A percentile compares a stretch with the other conserved stretches of the same genome.
Conservation (phyloP, 495 filamentous ascomycete genomes). For the Oidiodendron maius region DNA sequence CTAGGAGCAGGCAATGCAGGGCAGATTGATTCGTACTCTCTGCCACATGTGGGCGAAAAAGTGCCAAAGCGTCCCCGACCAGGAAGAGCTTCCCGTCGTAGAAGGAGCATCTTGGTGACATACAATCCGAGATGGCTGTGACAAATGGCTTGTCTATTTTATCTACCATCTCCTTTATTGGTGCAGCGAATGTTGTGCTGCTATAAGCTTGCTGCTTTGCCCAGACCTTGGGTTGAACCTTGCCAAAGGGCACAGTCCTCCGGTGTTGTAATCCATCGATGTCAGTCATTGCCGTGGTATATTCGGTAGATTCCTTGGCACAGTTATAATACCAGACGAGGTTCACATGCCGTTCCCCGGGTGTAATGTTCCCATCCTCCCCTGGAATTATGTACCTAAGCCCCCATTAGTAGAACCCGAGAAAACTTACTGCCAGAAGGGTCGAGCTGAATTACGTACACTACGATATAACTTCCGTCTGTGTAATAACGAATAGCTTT, state of each 20-base stretch:
- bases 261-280: slow-evolving; percentile 34
- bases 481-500: neutral
- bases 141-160: slow-evolving; percentile 24
- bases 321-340: slow-evolving; percentile 56
- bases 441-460: neutral
- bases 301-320: slow-evolving; percentile 34
- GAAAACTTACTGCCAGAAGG: neutral
- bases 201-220: slow-evolving; percentile 31
- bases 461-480: neutral
- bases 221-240: slow-evolving; percentile 35
- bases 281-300: slow-evolving; percentile 49
- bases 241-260: slow-evolving; percentile 45
- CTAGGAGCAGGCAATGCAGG: slow-evolving; percentile 42
- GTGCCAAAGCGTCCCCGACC: slow-evolving; percentile 23
- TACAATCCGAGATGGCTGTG: slow-evolving; percentile 18
- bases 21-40: slow-evolving; percentile 22
- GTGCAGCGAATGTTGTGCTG: neutral
- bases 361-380: slow-evolving; percentile 36
- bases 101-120: slow-evolving; percentile 15
- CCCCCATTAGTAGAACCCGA: neutral
- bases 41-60: slow-evolving; percentile 23
- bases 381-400: slow-evolving; percentile 50
- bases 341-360: slow-evolving; percentile 44
- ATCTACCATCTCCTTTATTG: slow-evolving; percentile 20
- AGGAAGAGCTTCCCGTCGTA: slow-evolving; percentile 22